These are phyloP conservation scores for Geranomyces michiganensis DNA, from an alignment of 192 early-diverging fungal species.

Conservation along the genomic window DNA sequence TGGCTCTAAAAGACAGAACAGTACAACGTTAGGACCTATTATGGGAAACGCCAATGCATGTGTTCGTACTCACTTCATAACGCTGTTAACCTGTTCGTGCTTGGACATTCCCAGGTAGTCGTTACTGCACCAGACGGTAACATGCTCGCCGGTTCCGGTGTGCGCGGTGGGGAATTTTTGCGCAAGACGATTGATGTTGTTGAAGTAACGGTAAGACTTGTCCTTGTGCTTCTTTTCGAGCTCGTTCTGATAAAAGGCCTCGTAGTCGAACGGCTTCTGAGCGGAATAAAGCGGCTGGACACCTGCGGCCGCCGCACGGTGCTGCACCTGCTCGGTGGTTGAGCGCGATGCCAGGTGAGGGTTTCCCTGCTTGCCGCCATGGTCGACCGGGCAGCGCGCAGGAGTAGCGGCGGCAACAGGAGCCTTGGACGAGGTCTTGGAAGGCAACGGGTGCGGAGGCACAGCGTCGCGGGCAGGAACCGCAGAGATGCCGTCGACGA, in stretches of 20 bases:
- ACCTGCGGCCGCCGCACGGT: not conserved
- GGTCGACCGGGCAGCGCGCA: slow-evolving; percentile 26
- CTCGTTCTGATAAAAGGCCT: slow-evolving; percentile 79
- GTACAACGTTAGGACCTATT: not conserved
- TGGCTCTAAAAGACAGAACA: slow-evolving; percentile 54
- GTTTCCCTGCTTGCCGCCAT: not conserved
- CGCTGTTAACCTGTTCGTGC: slow-evolving; percentile 79
- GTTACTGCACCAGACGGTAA: slow-evolving; percentile 99
- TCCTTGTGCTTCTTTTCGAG: slow-evolving; percentile 96
- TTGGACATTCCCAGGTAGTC: slow-evolving; percentile 98
- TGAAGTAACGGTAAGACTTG: slow-evolving; percentile 98
- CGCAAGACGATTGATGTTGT: slow-evolving; percentile 99
- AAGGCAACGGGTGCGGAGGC: not conserved
- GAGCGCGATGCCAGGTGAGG: not conserved
- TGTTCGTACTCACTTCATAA: slow-evolving; percentile 82
- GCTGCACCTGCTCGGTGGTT: not conserved
- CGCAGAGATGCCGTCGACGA: slow-evolving; percentile 28
- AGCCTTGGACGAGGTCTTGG: slow-evolving; percentile 27
- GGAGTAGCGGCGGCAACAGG: slow-evolving; percentile 6
- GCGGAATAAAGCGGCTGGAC: slow-evolving; percentile 8
- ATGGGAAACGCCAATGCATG: not conserved
- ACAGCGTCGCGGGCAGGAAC: slow-evolving; percentile 15
- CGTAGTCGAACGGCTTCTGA: slow-evolving; percentile 78
- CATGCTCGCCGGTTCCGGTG: slow-evolving; percentile 82
- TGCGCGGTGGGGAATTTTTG: slow-evolving; percentile 91